Conservation (phyloP, 192 early-diverging fungal species). For the Podila clonocystis region DNA sequence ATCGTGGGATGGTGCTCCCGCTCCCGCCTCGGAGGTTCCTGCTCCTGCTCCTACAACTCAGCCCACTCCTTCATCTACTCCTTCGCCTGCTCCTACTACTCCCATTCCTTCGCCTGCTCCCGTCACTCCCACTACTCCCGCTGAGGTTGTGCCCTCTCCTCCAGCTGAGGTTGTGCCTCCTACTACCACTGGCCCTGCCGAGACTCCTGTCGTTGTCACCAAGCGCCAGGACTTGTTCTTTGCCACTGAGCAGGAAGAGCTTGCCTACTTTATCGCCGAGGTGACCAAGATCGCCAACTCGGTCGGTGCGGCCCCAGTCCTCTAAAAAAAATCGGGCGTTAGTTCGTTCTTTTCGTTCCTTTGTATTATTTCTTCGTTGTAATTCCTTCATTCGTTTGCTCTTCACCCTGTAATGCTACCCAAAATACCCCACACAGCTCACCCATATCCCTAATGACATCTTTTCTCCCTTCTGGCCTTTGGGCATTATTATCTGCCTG, state of each 20-base stretch:
- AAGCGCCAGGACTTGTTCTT: slow-evolving; percentile 33
- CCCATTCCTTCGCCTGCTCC: not conserved
- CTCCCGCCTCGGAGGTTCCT: not conserved
- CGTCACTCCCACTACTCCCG: not conserved
- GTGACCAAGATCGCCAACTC: slow-evolving; percentile 1
- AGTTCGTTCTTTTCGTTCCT: not conserved
- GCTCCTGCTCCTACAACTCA: not conserved
- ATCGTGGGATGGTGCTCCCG: not conserved
- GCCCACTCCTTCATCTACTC: not conserved
- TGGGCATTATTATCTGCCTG: no score
- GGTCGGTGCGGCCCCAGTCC: not conserved
- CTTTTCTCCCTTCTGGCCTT: no score
- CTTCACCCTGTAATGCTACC: not conserved
- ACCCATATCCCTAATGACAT: no score
- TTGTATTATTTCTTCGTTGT: not conserved
- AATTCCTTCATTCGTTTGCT: not conserved
- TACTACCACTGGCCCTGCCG: not conserved
- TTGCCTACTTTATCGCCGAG: not conserved
- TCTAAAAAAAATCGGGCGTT: not conserved
- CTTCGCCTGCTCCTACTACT: not conserved
- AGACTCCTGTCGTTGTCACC: not conserved
- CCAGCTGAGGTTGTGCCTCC: not conserved
- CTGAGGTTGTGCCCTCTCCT: not conserved
- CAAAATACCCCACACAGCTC: not conserved
- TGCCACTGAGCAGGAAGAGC: not conserved